A percentile compares a stretch with the other conserved stretches of the same genome.
phyloP scores from a whole-genome alignment of 1,139 yeast genomes.

The Scheffersomyces quercinus region DNA sequence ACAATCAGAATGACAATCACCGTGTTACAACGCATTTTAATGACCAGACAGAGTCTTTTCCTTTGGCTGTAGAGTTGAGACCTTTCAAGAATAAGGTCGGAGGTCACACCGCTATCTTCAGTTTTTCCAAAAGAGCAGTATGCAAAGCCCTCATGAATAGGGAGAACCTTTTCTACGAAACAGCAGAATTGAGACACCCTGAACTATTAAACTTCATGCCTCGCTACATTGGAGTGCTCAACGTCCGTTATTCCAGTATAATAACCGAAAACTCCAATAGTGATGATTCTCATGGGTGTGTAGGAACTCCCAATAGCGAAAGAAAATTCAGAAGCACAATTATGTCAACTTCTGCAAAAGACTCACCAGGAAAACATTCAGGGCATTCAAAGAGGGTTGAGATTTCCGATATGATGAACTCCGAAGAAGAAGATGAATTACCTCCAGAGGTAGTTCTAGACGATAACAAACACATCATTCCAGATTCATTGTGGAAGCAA shows the following conservation, averaged over 20 bases:
- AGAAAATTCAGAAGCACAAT: too few species aligned
- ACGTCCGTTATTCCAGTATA: constrained; percentile 73
- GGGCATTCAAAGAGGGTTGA: too few species aligned
- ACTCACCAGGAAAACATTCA: neutral
- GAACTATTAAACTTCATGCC: constrained; percentile 87
- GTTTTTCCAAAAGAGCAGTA: constrained; percentile 90
- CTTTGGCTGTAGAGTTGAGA: constrained; percentile 78
- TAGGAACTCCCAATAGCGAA: too few species aligned
- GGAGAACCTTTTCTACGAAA: constrained; percentile 90
- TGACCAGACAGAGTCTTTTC: constrained; percentile 36
- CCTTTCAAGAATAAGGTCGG: constrained; percentile 94
- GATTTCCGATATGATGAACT: neutral
- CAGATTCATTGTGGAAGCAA: constrained; percentile 69
- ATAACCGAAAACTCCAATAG: constrained; percentile 27
- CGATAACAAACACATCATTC: constrained; percentile 87
- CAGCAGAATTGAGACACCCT: constrained; percentile 74
- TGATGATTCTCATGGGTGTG: neutral
- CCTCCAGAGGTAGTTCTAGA: constrained; percentile 83
- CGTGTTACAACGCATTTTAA: neutral
- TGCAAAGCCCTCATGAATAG: constrained; percentile 90
- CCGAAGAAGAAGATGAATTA: constrained; percentile 28
- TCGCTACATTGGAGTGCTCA: constrained; percentile 86
- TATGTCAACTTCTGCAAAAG: neutral
- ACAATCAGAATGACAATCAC: too few species aligned
- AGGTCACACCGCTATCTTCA: constrained; percentile 95